Conservation (phyloP, 176 grass and related monocot genomes). For the Neostapfia colusana region DNA sequence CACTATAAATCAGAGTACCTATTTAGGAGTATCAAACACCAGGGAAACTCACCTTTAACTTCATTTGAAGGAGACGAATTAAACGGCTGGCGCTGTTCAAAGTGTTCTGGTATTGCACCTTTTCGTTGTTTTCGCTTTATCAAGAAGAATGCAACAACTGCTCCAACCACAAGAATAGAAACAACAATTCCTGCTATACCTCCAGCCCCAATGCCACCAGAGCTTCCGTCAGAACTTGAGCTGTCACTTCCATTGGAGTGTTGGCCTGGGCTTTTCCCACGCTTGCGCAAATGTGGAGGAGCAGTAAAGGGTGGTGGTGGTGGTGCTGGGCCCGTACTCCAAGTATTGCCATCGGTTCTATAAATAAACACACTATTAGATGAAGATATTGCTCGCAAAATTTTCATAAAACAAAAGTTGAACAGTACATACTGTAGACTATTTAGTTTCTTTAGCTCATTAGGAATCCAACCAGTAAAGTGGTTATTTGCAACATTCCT, state of each 20-base stretch:
- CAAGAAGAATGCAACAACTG: conserved; percentile 65
- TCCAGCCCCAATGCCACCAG: conserved; percentile 56
- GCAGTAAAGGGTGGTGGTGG: conserved; percentile 81
- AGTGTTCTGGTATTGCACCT: conserved; percentile 46
- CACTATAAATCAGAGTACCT: conserved; percentile 5
- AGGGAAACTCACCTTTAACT: conserved; percentile 61
- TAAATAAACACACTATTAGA: conserved; percentile 36
- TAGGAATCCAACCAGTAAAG: conserved; percentile 97
- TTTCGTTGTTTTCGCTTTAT: conserved; percentile 66
- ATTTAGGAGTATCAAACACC: conserved; percentile 24
- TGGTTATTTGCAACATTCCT: conserved; percentile 85
- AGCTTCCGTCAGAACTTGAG: conserved; percentile 48
- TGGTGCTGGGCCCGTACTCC: conserved; percentile 80
- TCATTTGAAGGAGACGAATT: conserved; percentile 63
- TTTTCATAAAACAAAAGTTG: conserved; percentile 4
- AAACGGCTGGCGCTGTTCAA: conserved; percentile 66
- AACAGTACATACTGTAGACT: conserved; percentile 69
- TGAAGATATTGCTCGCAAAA: not conserved
- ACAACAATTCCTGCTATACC: conserved; percentile 73
- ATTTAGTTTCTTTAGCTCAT: conserved; percentile 80
- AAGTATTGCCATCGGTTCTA: conserved; percentile 88
- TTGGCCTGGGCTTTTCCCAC: conserved; percentile 57
- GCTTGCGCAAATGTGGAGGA: conserved; percentile 56
- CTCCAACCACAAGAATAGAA: conserved; percentile 67
- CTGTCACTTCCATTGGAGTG: conserved; percentile 41